These are phyloP conservation scores for Podospora pseudocomata DNA, from an alignment of 495 filamentous ascomycete species.

Conservation along the genomic window DNA sequence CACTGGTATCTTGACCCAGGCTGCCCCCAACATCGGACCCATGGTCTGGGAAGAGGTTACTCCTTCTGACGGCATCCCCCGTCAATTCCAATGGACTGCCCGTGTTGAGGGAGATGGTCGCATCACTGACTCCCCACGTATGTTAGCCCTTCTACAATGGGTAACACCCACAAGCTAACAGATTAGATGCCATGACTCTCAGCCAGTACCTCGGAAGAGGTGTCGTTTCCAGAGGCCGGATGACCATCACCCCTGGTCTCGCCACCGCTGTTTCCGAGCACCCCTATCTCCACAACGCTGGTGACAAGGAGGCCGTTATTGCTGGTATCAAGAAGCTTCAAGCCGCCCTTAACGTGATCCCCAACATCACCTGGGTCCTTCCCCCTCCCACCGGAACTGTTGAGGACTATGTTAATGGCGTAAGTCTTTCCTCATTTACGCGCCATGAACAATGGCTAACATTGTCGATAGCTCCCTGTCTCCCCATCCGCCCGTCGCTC, in stretches of 20 bases:
- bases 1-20: constrained; percentile 62
- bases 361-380: constrained; percentile 52
- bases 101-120: constrained; percentile 54
- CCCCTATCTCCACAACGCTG: constrained; percentile 51
- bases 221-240: constrained; percentile 56
- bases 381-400: constrained; percentile 53
- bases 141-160: constrained; percentile 4
- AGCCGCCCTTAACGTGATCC: constrained; percentile 49
- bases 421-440: constrained; percentile 10
- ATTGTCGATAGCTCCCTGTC: constrained; percentile 34
- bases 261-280: constrained; percentile 50
- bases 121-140: constrained; percentile 34
- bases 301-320: constrained; percentile 51
- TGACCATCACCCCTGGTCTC: constrained; percentile 53
- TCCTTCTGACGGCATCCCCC: constrained; percentile 58
- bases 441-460: background rate
- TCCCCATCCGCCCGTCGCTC: constrained; percentile 57
- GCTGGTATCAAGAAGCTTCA: constrained; percentile 59
- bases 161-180: constrained; percentile 11
- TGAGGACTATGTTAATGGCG: constrained; percentile 49
- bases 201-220: constrained; percentile 64
- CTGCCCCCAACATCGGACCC: constrained; percentile 64
- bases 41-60: constrained; percentile 58
- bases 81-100: constrained; percentile 62
- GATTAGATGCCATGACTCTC: constrained; percentile 53